Evolutionary conservation across 2,329 filamentous ascomycete species (phyloP).

Genomic region (Diplodia intermedia): DNA sequence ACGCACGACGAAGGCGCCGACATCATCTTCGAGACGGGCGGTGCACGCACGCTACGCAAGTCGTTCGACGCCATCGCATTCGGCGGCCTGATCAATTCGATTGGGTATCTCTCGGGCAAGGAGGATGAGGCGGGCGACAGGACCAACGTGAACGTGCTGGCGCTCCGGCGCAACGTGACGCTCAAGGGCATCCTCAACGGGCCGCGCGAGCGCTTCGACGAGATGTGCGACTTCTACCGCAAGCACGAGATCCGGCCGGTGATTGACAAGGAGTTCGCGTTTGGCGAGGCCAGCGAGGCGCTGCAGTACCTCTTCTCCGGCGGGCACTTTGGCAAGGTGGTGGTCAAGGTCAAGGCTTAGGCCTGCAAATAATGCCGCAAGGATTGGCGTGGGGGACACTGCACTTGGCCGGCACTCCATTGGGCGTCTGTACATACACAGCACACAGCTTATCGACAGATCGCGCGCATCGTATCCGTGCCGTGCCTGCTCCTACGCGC

Average conservation of each 20-base stretch:
- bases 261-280: constrained; percentile 50
- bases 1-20: constrained; percentile 53
- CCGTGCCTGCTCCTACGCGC: not conserved
- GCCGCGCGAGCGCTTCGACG: constrained; percentile 60
- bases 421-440: constrained; percentile 11
- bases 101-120: constrained; percentile 59
- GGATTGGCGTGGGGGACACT: not conserved
- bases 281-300: constrained; percentile 44
- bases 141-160: constrained; percentile 66
- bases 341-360: constrained; percentile 43
- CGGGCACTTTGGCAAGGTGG: constrained; percentile 51
- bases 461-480: constrained; percentile 5
- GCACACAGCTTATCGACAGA: constrained; percentile 21
- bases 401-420: not conserved
- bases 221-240: constrained; percentile 53
- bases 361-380: constrained; percentile 19
- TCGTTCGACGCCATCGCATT: constrained; percentile 53
- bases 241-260: constrained; percentile 51
- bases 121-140: constrained; percentile 62
- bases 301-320: constrained; percentile 45
- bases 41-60: constrained; percentile 57
- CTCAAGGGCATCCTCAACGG: constrained; percentile 69
- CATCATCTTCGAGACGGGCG: constrained; percentile 61
- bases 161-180: constrained; percentile 59
- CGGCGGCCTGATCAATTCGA: constrained; percentile 51